A percentile compares a stretch with the other conserved stretches of the same genome.
Evolutionary conservation across 2,329 filamentous ascomycete species (phyloP).

Genomic region (Fusarium dlaminii): DNA sequence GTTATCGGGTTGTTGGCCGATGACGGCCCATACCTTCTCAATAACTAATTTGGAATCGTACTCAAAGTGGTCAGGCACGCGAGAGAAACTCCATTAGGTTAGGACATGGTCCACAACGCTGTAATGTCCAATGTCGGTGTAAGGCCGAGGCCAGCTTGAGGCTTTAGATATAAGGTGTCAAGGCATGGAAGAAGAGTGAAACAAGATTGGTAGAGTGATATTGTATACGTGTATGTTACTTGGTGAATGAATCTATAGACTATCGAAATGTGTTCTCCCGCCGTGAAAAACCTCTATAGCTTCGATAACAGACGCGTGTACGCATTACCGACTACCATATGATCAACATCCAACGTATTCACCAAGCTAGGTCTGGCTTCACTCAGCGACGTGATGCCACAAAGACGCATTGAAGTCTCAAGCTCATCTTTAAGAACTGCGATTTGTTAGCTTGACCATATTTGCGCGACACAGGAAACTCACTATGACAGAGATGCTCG

Average conservation of each 20-base stretch:
- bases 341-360: constrained; percentile 45
- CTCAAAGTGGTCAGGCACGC: accelerated
- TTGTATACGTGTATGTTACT: neutral
- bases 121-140: neutral
- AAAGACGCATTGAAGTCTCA: constrained; percentile 45
- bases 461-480: constrained; percentile 41
- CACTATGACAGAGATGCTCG: constrained; percentile 64
- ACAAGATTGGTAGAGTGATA: neutral
- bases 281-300: neutral
- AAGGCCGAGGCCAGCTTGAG: neutral
- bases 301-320: constrained; percentile 13
- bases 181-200: too few species aligned
- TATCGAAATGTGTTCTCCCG: neutral
- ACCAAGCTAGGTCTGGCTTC: constrained; percentile 41
- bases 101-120: accelerated
- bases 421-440: constrained; percentile 45
- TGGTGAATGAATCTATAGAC: accelerated
- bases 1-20: accelerated
- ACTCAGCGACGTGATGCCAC: constrained; percentile 42
- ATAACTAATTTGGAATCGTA: accelerated
- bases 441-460: accelerated
- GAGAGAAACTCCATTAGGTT: accelerated
- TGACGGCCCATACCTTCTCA: too few species aligned
- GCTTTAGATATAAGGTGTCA: accelerated
- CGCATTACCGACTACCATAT: constrained; percentile 35